Evolutionary conservation across 2,329 filamentous ascomycete species (phyloP), one percentile per base, ranked within the genome.

Genomic region (Ascochyta rabiei): DNA sequence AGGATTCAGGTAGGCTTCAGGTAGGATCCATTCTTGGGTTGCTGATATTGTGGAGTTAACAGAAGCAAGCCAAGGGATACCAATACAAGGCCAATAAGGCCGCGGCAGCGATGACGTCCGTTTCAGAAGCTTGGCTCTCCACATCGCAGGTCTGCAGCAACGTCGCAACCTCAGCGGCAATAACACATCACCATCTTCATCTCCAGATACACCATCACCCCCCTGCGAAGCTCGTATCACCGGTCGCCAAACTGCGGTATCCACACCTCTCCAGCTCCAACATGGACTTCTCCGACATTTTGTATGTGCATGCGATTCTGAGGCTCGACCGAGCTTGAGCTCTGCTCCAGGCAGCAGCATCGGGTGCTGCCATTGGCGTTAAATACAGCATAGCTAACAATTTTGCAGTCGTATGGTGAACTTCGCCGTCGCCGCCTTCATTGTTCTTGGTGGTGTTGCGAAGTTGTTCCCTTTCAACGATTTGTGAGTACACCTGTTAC

Each of bases 221-320:
- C 47, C 19, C 21, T 24, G 39, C 23, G 24, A 46, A 38, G 18
- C n/a, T 21, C 35, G 46, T 24, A 46, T 23, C 12, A 38, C 23
- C 46, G 33, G 42, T 55, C 47, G 66, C 59, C 68, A 71, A 70
- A 51, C 61, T 71, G 69, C 67, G 69, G 62, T 71, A 68, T 61
- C 66, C 69, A 67, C 67, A 70, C 50, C 68, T 72, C 53, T 64
- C 63, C 46, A 60, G 60, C 54, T 57, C 67, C 59, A 61, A 65
- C 69, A 96, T 96, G 91, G 92, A 96, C 79, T 90, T 92, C 81
- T 93, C 91, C 61, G 91, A 96, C 79, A 88, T 87, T 76, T 96
- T 96, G 91, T 96, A 83, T 80, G 90, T 83, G 60, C 43, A 24
- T 51, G 51, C 48, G 35, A 49, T 39, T 33, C 37, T 41, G 18